Evolutionary conservation across 306 rosid species (phyloP).

Genomic region (Lablab purpureus): DNA sequence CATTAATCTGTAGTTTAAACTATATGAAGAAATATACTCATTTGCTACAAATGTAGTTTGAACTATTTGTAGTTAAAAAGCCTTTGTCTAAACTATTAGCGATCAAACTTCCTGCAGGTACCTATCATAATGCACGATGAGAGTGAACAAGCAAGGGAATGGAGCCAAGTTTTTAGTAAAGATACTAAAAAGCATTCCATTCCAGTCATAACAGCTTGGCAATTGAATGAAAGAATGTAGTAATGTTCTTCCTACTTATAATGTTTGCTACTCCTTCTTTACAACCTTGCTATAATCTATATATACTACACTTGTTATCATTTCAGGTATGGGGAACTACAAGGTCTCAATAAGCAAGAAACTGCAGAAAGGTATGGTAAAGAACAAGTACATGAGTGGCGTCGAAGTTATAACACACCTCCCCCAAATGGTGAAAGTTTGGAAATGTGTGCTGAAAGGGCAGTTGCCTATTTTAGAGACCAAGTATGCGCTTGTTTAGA

Average conservation of each 20-base stretch:
- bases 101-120: slow-evolving; percentile 59
- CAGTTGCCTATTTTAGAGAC: slow-evolving; percentile 86
- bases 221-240: slow-evolving; percentile 91
- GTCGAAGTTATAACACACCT: slow-evolving; percentile 80
- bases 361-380: slow-evolving; percentile 86
- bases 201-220: slow-evolving; percentile 86
- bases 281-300: neutral
- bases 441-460: slow-evolving; percentile 95
- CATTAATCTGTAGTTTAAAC: neutral
- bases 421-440: slow-evolving; percentile 95
- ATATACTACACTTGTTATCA: slow-evolving; percentile 14
- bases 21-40: slow-evolving; percentile 16
- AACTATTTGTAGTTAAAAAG: slow-evolving; percentile 2
- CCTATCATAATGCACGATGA: slow-evolving; percentile 82
- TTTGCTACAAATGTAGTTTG: slow-evolving; percentile 11
- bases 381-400: slow-evolving; percentile 93
- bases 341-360: slow-evolving; percentile 92
- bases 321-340: slow-evolving; percentile 84
- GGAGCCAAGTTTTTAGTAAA: slow-evolving; percentile 84
- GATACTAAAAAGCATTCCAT: slow-evolving; percentile 83
- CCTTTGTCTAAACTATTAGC: slow-evolving; percentile 28
- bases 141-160: slow-evolving; percentile 75
- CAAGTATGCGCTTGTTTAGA: slow-evolving; percentile 53
- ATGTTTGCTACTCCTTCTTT: slow-evolving; percentile 17
- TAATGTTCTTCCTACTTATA: slow-evolving; percentile 19